Conservation (phyloP, 139 green algal genomes). For the Chlorella sp. region DNA sequence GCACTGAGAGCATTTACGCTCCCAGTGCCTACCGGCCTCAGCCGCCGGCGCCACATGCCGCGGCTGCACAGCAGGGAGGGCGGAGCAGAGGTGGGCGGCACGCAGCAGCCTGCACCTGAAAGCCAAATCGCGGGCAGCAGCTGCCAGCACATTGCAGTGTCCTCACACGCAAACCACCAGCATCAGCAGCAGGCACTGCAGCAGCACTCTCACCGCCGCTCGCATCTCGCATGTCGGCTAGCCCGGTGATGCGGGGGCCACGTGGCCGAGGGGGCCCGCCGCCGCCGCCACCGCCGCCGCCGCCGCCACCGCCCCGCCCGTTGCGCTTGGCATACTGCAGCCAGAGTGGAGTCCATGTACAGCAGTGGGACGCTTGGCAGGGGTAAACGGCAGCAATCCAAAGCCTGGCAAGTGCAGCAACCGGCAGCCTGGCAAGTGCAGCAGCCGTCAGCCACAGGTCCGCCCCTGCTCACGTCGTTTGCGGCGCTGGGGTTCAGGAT, state of each 20-base stretch:
- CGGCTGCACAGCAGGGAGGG: not conserved
- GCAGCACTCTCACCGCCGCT: constrained; percentile 24
- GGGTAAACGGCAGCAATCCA: too few species aligned
- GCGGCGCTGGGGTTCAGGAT: not conserved
- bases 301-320: not conserved
- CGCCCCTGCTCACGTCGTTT: not conserved
- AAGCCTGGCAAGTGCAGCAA: not conserved
- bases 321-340: not conserved
- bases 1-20: not conserved
- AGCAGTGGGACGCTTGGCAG: too few species aligned
- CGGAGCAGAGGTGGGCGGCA: not conserved
- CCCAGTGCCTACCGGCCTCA: constrained; percentile 55
- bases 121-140: too few species aligned
- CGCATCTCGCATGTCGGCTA: constrained; percentile 43
- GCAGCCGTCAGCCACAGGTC: too few species aligned
- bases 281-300: constrained; percentile 24
- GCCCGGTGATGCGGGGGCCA: constrained; percentile 35
- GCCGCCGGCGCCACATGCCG: constrained; percentile 43
- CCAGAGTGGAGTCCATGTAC: too few species aligned
- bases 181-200: not conserved
- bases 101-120: too few species aligned
- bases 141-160: not conserved
- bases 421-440: too few species aligned
- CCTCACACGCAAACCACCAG: not conserved
- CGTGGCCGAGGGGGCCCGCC: not conserved